Percentiles rank a stretch among this genome's conserved stretches.
Evolutionary conservation across 805 yeast genomes (phyloP).

Genomic region (Peterozyma toletana): DNA sequence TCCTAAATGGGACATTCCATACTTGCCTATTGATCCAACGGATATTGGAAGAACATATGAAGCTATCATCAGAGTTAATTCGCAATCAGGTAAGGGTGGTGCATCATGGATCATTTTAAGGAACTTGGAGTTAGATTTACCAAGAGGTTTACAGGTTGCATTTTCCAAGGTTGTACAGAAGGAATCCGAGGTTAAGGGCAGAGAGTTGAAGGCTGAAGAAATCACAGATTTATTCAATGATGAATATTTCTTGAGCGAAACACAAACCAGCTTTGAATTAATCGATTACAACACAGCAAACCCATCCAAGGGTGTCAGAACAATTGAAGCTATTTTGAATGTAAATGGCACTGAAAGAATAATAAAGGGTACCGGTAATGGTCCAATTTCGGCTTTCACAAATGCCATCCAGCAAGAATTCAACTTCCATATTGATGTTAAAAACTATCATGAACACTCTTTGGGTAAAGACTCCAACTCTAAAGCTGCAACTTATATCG

Average conservation of each 20-base stretch:
- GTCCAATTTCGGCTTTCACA: slow-evolving; percentile 69
- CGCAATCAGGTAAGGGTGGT: slow-evolving; percentile 87
- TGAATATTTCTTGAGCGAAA: slow-evolving; percentile 40
- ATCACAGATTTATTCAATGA: slow-evolving; percentile 49
- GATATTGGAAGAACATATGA: slow-evolving; percentile 78
- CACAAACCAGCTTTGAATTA: slow-evolving; percentile 25
- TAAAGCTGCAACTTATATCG: slow-evolving; percentile 72
- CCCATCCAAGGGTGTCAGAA: slow-evolving; percentile 28
- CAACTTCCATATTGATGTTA: slow-evolving; percentile 51
- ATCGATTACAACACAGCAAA: slow-evolving; percentile 30
- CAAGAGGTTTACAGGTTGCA: slow-evolving; percentile 62
- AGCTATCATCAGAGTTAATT: slow-evolving; percentile 77
- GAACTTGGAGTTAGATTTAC: slow-evolving; percentile 65
- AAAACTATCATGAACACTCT: slow-evolving; percentile 65
- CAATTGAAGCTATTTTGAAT: slow-evolving; percentile 32
- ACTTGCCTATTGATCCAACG: slow-evolving; percentile 74
- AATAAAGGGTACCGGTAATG: slow-evolving; percentile 61
- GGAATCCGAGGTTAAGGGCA: slow-evolving; percentile 57
- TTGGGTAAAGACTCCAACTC: slow-evolving; percentile 66
- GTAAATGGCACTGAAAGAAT: slow-evolving; percentile 24
- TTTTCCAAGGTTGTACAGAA: slow-evolving; percentile 61
- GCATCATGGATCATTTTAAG: slow-evolving; percentile 77
- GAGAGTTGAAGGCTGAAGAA: slow-evolving; percentile 65
- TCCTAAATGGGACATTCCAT: slow-evolving; percentile 63
- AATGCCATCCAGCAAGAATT: slow-evolving; percentile 52